Percentiles rank a stretch among this genome's conserved stretches.
These are phyloP conservation scores for Cicer chorassanicum DNA, from an alignment of 306 rosid species.

Conservation along the genomic window DNA sequence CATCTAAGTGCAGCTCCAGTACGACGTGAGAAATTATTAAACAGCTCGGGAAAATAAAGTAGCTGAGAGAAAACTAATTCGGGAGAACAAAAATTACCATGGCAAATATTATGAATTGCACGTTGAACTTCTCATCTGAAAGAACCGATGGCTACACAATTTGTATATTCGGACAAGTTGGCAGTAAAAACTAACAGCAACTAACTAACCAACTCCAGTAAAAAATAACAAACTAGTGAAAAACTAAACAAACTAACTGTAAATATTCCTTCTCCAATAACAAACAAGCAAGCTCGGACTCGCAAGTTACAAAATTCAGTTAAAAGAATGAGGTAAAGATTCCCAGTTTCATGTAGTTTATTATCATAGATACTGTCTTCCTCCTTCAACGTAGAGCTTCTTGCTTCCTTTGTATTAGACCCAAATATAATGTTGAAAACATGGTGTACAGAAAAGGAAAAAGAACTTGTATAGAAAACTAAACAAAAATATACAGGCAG, in stretches of 20 bases:
- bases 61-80: not conserved
- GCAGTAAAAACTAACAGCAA: not conserved
- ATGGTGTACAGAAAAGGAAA: constrained; percentile 24
- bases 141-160: too few relatives aligned
- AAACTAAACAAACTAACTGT: not conserved
- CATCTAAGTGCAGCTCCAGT: not conserved
- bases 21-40: not conserved
- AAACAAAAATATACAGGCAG: constrained; percentile 35
- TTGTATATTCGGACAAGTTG: too few relatives aligned
- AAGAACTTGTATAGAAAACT: constrained; percentile 31
- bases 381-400: constrained; percentile 23
- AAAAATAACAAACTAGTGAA: not conserved
- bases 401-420: constrained; percentile 35
- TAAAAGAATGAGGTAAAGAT: constrained; percentile 42
- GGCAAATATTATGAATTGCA: not conserved
- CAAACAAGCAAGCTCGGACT: constrained; percentile 35
- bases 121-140: not conserved
- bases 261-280: not conserved
- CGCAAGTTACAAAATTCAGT: constrained; percentile 38
- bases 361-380: constrained; percentile 26
- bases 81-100: not conserved
- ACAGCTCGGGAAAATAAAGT: not conserved
- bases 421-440: constrained; percentile 40
- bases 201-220: not conserved
- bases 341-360: not conserved